Evolutionary conservation across 495 filamentous ascomycete species (phyloP).

Genomic region (Glutinoglossum americanum): DNA sequence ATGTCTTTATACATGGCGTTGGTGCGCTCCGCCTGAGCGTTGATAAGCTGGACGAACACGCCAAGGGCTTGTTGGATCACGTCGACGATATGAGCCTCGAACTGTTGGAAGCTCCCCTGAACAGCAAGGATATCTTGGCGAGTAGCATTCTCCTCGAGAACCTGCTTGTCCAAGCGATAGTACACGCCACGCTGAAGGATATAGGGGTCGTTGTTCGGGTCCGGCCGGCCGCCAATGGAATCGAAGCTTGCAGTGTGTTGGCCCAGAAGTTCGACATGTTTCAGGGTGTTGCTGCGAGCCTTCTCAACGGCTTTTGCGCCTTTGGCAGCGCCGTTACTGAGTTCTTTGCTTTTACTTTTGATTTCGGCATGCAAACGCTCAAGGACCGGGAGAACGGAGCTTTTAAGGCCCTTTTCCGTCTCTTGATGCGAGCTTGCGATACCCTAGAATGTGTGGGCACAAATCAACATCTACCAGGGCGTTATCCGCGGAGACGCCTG

Average conservation of each 20-base stretch:
- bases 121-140: conserved; percentile 72
- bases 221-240: conserved; percentile 41
- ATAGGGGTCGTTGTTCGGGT: conserved; percentile 64
- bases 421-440: conserved; percentile 72
- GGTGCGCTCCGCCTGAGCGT: conserved; percentile 58
- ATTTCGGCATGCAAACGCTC: conserved; percentile 87
- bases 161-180: conserved; percentile 71
- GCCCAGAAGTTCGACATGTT: conserved; percentile 83
- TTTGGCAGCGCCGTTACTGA: conserved; percentile 66
- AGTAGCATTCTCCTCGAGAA: conserved; percentile 87
- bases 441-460: conserved; percentile 23
- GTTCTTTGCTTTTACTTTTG: conserved; percentile 82
- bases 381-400: conserved; percentile 63
- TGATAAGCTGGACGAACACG: conserved; percentile 55
- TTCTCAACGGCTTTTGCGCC: conserved; percentile 77
- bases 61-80: conserved; percentile 64
- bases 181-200: conserved; percentile 60
- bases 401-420: conserved; percentile 70
- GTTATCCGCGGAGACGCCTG: background rate
- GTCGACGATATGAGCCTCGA: conserved; percentile 68
- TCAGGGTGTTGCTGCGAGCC: conserved; percentile 66
- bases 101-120: conserved; percentile 70
- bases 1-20: conserved; percentile 68
- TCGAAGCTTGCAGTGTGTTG: conserved; percentile 61
- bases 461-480: background rate